Base-by-base conservation (phyloP, 768 basidiomycete genomes). In the Crepidotus variabilis region DNA sequence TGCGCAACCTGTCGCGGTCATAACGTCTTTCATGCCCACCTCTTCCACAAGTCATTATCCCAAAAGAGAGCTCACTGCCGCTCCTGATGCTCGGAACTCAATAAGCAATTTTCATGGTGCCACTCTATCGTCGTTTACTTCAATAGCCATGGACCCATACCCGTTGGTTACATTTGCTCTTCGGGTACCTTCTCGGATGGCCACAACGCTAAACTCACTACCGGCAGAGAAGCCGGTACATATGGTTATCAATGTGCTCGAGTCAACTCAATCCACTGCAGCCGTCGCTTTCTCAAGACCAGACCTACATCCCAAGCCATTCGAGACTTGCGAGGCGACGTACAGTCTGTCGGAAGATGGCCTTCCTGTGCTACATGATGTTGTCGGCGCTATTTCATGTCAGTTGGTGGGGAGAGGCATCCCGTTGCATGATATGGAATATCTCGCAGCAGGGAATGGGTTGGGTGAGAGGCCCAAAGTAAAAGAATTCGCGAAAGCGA, bases 111-210 rank as follows among this genome's bases (percentile, higher is more conserved):
- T 81, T 64, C 94, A 97, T 69, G 94, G 95, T 61, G 93, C 94
- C 20, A 98, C 95, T 0, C 78, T 98, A 32, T 95, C 95, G 8
- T 96, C 94, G 0, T 94, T 98, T 68, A 85, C 92, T 20, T 94
- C 93, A 24, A 85, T 98, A 65, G 85, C 95, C 2, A 84, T 98
- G 78, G 84, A 93, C 61, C 95, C 95, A 1, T 75, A 85, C 61
- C 93, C 94, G 0, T 81, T 97, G 55, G 82, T 98, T 64, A 82
- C 92, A 0, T 98, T 98, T 69, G 88, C 94, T 16, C 79, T 98
- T 18, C 88, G 93, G 33, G 78, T 93, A 16, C 95, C 95, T 3
- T 96, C 94, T 0, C 80, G 93, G 2, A 90, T 96, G 84, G 93
- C 94, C 0, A 72, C 77, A 2, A 73, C 82, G 0, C 78, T 90